Evolutionary conservation across 306 rosid genomes (phyloP).

Genomic region (Macrotyloma uniflorum): DNA sequence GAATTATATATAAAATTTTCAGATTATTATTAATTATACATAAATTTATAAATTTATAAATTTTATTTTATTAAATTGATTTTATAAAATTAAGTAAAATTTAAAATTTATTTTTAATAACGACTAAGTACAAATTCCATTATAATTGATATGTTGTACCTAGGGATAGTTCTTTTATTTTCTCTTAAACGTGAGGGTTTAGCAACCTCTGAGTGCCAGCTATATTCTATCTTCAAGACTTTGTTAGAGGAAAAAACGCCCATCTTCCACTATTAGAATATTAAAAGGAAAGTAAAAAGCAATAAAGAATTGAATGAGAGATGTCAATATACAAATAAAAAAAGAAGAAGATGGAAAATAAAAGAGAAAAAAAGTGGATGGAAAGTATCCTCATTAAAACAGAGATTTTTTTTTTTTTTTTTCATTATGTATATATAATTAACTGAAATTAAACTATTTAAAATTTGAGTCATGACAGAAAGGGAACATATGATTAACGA

Average conservation of each 20-base stretch:
- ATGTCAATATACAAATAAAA: neutral
- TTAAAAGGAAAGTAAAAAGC: neutral
- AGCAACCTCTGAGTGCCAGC: constrained; percentile 21
- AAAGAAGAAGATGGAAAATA: neutral
- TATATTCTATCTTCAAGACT: neutral
- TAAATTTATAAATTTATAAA: no score
- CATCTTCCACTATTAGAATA: constrained; percentile 28
- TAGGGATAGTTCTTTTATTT: neutral
- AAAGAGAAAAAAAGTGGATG: neutral
- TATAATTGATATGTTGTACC: neutral
- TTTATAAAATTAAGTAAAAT: no score
- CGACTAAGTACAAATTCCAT: neutral
- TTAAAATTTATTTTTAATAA: no score
- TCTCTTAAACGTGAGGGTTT: neutral
- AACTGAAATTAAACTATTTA: neutral
- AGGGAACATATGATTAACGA: neutral
- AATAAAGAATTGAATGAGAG: neutral
- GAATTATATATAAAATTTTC: no score
- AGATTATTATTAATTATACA: no score
- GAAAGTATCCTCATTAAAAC: neutral
- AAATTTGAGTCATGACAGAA: neutral
- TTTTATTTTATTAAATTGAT: no score
- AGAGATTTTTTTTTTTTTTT: no score
- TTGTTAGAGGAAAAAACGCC: neutral
- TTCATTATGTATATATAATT: neutral